These are phyloP conservation scores for Pezicula radicicola DNA, from an alignment of 2,329 filamentous ascomycete species.

Conservation along the genomic window DNA sequence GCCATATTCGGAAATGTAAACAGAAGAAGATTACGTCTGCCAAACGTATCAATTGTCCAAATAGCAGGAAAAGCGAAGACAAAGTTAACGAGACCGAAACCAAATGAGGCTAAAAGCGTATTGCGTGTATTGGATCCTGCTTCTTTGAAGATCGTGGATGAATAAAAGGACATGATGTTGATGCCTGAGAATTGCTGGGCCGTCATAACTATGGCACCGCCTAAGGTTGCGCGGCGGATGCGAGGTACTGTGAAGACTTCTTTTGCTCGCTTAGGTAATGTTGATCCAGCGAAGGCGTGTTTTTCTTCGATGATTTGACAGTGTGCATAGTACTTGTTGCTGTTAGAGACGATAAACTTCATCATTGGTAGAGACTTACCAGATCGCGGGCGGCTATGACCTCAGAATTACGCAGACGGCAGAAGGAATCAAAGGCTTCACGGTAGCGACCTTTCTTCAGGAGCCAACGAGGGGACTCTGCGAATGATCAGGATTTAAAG, in stretches of 20 bases:
- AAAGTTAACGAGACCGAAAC: conserved; percentile 61
- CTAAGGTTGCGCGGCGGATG: conserved; percentile 67
- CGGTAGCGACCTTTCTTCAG: conserved; percentile 7
- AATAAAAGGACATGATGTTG: conserved; percentile 50
- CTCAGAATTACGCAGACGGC: conserved; percentile 7
- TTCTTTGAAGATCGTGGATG: conserved; percentile 41
- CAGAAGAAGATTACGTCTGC: conserved; percentile 56
- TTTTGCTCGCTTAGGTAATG: conserved; percentile 57
- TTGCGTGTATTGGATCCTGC: conserved; percentile 40
- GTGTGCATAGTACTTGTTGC: conserved; percentile 50
- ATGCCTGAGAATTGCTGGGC: conserved; percentile 50
- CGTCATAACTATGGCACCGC: conserved; percentile 65
- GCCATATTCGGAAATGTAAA: conserved; percentile 66
- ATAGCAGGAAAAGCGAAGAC: conserved; percentile 60
- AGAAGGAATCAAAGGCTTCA: conserved; percentile 9
- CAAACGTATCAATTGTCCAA: conserved; percentile 63
- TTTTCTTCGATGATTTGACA: conserved; percentile 45
- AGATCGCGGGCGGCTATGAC: conserved; percentile 10
- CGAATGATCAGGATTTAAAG: not conserved
- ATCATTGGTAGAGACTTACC: not conserved
- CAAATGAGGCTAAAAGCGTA: conserved; percentile 58
- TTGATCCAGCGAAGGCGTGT: conserved; percentile 39
- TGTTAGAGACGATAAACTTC: not conserved
- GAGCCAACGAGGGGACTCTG: conserved; percentile 8
- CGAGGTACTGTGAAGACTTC: conserved; percentile 67